A percentile compares a stretch with the other conserved stretches of the same genome.
phyloP scores from a whole-genome alignment of 2,329 filamentous ascomycete species.

The Plenodomus biglobosus region DNA sequence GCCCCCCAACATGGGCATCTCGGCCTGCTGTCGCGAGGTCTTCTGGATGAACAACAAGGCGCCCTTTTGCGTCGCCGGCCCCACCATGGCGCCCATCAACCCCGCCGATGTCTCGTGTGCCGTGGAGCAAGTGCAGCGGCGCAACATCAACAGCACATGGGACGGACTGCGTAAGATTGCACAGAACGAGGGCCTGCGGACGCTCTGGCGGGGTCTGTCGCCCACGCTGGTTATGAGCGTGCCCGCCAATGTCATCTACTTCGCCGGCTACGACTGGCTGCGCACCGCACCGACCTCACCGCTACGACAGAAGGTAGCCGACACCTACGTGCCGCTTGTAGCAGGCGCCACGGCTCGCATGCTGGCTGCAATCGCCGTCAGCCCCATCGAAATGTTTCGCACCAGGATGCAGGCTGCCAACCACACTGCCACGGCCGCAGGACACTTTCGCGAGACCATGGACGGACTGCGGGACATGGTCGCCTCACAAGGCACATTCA shows the following conservation, averaged over 20 bases:
- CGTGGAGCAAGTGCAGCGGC: slow-evolving; percentile 81
- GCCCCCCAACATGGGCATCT: slow-evolving; percentile 84
- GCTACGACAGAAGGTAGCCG: slow-evolving; percentile 57
- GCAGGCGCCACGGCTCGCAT: slow-evolving; percentile 78
- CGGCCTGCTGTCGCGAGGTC: slow-evolving; percentile 92
- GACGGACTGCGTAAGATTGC: slow-evolving; percentile 94
- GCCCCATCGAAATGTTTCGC: slow-evolving; percentile 90
- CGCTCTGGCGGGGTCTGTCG: slow-evolving; percentile 90
- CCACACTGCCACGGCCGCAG: slow-evolving; percentile 49
- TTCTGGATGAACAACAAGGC: slow-evolving; percentile 91
- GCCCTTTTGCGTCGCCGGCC: slow-evolving; percentile 75
- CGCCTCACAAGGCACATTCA: slow-evolving; percentile 69
- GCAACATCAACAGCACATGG: slow-evolving; percentile 84
- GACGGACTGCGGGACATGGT: slow-evolving; percentile 79
- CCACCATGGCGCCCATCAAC: slow-evolving; percentile 49
- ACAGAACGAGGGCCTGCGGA: slow-evolving; percentile 81
- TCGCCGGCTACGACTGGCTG: slow-evolving; percentile 96
- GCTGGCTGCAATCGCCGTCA: slow-evolving; percentile 78
- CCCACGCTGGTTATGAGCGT: slow-evolving; percentile 93
- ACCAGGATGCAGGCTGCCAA: slow-evolving; percentile 84
- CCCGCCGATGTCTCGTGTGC: slow-evolving; percentile 65
- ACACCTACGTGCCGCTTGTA: slow-evolving; percentile 75
- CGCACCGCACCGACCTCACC: slow-evolving; percentile 74
- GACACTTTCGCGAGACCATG: slow-evolving; percentile 78
- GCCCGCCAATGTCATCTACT: slow-evolving; percentile 96